phyloP scores from a whole-genome alignment of 495 filamentous ascomycete genomes.

The Aspergillus heteromorphus region DNA sequence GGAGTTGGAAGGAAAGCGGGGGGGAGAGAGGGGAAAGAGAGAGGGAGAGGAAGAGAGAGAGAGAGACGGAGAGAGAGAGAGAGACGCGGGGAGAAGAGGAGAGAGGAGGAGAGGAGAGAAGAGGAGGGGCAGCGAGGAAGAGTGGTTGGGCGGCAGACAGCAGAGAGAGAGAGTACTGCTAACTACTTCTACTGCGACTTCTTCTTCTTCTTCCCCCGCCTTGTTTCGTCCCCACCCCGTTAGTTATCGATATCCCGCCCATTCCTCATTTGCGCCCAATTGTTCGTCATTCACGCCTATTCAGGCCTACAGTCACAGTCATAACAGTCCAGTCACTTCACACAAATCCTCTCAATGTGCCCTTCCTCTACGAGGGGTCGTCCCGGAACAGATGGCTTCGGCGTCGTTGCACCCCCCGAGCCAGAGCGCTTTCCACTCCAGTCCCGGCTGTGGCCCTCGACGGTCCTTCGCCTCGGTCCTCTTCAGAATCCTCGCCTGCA shows the following conservation, averaged over 20 bases:
- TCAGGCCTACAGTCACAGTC: background rate
- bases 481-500: conserved; percentile 1
- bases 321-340: background rate
- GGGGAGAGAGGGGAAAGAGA: conserved; percentile 6
- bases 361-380: conserved; percentile 12
- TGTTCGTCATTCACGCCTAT: background rate
- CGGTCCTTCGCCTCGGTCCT: conserved; percentile 2
- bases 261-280: background rate
- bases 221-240: conserved; percentile 6
- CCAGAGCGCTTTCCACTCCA: conserved; percentile 29
- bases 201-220: too few species aligned
- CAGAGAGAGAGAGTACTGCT: too few species aligned
- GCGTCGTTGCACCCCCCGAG: conserved; percentile 31
- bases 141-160: conserved; percentile 3
- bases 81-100: conserved; percentile 8
- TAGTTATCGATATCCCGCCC: conserved; percentile 19
- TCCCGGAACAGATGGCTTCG: conserved; percentile 25
- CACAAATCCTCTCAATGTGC: background rate
- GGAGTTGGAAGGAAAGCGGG: conserved; percentile 10
- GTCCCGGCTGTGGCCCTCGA: conserved; percentile 23
- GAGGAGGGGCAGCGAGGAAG: background rate
- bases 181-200: too few species aligned
- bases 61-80: conserved; percentile 7
- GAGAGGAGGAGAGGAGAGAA: background rate
- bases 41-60: background rate